Evolutionary conservation across 768 basidiomycete genomes (phyloP), one percentile per base, ranked within the genome.

Genomic region (Boletus huronensis): DNA sequence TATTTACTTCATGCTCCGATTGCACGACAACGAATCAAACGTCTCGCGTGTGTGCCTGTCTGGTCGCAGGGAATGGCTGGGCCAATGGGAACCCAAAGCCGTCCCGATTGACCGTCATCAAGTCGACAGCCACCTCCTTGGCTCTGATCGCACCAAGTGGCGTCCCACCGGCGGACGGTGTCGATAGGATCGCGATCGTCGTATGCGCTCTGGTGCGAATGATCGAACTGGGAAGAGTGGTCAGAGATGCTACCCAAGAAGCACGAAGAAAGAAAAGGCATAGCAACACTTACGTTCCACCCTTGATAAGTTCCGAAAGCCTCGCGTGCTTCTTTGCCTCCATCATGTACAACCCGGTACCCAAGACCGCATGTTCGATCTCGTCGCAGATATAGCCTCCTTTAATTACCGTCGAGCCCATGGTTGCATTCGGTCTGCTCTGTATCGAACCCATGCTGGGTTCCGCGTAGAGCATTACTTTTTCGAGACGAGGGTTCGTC

Each of bases 111-210:
- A 19, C 47, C n/a, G n/a, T n/a, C 50, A 59, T 47, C 42, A 60
- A 56, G 41, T 58, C 54, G 1, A 34, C 26, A 68, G 85, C 63
- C 57, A 93, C 88, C 81, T 94, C 90, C 59, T 83, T 80, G 53
- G 80, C 81, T 23, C 89, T 87, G 60, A 83, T 89, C 55, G 84
- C 65, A 29, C 74, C 77, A 78, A 87, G 54, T 17, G 61, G 65
- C 43, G 63, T 61, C 9, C 65, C 53, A 13, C 65, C 48, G 1
- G 48, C 11, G 36, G 63, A 49, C 9, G 52, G 47, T 25, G 58
- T 54, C 16, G 67, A 54, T 25, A 60, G 21, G 13, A 52, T 58
- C 14, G 59, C 54, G 46, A 65, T 54, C 58, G 71, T 65, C 21
- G 73, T 75, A 21, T 72, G 69, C 6, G 74, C 73, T 25, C 74